Evolutionary conservation across 306 rosid genomes (phyloP).

Genomic region (Ochetophila trinervis): DNA sequence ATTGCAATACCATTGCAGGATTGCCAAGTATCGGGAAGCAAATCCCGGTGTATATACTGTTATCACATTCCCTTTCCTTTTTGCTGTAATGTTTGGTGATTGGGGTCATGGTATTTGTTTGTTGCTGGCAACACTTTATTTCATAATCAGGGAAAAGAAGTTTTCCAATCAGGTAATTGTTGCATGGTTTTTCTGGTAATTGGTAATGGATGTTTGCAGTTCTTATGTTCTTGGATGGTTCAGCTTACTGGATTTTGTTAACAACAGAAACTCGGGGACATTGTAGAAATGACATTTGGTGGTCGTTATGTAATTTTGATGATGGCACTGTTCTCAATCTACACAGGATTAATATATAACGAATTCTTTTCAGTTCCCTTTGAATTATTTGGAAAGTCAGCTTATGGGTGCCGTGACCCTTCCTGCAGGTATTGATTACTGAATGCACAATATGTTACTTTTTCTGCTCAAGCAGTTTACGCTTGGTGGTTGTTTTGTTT

Average conservation of each 20-base stretch:
- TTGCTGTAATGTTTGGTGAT: constrained; percentile 87
- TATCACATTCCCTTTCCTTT: constrained; percentile 79
- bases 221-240: constrained; percentile 12
- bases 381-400: constrained; percentile 68
- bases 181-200: constrained; percentile 17
- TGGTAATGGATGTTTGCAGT: constrained; percentile 14
- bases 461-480: constrained; percentile 11
- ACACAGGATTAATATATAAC: constrained; percentile 77
- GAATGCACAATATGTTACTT: constrained; percentile 12
- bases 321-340: constrained; percentile 86
- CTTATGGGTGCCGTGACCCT: constrained; percentile 62
- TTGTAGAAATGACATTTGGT: constrained; percentile 76
- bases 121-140: constrained; percentile 64
- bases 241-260: constrained; percentile 38
- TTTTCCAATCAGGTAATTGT: constrained; percentile 59
- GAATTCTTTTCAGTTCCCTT: constrained; percentile 82
- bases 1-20: constrained; percentile 31
- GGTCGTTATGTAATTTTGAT: constrained; percentile 67
- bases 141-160: constrained; percentile 58
- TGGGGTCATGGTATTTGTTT: constrained; percentile 90
- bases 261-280: constrained; percentile 82
- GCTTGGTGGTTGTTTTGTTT: not conserved
- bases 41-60: constrained; percentile 76
- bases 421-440: constrained; percentile 58
- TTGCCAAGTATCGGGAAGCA: constrained; percentile 77